phyloP scores from a whole-genome alignment of 139 green algal species.

The Zygnema circumcarinatum region DNA sequence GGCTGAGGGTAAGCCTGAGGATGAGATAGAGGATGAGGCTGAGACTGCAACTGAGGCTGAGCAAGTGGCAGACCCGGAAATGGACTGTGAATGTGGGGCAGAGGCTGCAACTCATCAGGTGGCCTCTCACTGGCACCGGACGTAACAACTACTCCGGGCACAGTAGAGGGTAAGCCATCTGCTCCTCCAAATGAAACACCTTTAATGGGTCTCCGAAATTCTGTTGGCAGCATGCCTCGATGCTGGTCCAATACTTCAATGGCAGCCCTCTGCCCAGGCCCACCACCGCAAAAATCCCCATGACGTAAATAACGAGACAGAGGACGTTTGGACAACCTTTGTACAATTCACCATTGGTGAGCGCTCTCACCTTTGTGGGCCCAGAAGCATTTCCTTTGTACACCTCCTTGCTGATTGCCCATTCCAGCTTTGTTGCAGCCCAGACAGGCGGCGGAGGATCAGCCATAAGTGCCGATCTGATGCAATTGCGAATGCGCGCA shows the following conservation, averaged over 20 bases:
- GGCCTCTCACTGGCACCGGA: neutral
- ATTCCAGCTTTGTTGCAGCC: constrained; percentile 47
- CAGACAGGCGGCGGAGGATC: constrained; percentile 22
- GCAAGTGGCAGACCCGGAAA: neutral
- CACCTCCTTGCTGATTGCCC: constrained; percentile 47
- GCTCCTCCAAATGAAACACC: neutral
- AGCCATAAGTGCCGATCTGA: constrained; percentile 31
- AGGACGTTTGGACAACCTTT: too few relatives aligned
- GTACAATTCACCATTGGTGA: too few relatives aligned
- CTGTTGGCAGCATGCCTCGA: neutral
- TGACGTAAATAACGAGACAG: too few relatives aligned
- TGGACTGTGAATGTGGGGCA: neutral
- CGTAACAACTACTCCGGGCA: neutral
- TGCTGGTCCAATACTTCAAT: neutral
- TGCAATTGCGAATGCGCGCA: constrained; percentile 56
- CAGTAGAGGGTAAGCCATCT: neutral
- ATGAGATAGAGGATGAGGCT: too few relatives aligned
- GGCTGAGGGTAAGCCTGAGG: too few relatives aligned
- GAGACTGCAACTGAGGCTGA: neutral
- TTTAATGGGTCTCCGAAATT: neutral
- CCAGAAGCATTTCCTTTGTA: constrained; percentile 59
- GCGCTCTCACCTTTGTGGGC: constrained; percentile 51
- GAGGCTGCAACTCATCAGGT: neutral
- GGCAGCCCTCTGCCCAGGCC: constrained; percentile 2
- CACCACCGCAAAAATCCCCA: too few relatives aligned